phyloP scores from a whole-genome alignment of 192 early-diverging fungal species.

The Podila minutissima region DNA sequence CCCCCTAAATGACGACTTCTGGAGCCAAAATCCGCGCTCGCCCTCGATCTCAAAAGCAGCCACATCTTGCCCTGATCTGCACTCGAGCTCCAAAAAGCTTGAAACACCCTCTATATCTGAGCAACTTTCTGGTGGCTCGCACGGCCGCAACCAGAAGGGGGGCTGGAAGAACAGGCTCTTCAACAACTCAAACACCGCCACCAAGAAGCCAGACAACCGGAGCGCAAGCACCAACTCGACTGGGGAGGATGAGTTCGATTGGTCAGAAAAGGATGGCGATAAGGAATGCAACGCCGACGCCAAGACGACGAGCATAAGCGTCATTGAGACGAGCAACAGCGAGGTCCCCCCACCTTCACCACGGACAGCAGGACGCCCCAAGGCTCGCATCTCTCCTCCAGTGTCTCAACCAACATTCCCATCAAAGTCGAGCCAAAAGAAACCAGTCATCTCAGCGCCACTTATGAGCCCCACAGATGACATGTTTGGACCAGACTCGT shows the following conservation, averaged over 20 bases:
- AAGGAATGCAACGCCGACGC: neutral
- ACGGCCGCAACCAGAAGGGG: slow-evolving; percentile 10
- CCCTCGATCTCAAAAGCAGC: slow-evolving; percentile 26
- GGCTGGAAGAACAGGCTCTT: slow-evolving; percentile 42
- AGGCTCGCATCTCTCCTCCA: slow-evolving; percentile 10
- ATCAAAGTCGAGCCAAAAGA: slow-evolving; percentile 5
- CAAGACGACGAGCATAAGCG: neutral
- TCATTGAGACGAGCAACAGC: neutral
- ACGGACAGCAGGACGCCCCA: slow-evolving; percentile 3
- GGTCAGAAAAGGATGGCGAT: slow-evolving; percentile 12
- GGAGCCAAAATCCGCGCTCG: slow-evolving; percentile 4
- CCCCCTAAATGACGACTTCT: neutral
- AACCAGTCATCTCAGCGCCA: slow-evolving; percentile 3
- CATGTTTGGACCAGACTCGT: slow-evolving; percentile 16
- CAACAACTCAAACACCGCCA: slow-evolving; percentile 1
- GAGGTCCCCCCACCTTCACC: neutral
- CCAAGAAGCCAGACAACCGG: slow-evolving; percentile 6
- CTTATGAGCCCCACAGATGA: slow-evolving; percentile 30
- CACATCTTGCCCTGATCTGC: slow-evolving; percentile 24
- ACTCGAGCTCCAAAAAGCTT: neutral
- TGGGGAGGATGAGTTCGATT: slow-evolving; percentile 23
- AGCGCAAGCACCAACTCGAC: slow-evolving; percentile 24
- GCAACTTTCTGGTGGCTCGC: neutral
- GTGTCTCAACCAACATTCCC: slow-evolving; percentile 15
- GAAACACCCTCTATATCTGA: neutral